Evolutionary conservation across 371 early-diverging fungal genomes (phyloP).

Genomic region (Mucor sp.): DNA sequence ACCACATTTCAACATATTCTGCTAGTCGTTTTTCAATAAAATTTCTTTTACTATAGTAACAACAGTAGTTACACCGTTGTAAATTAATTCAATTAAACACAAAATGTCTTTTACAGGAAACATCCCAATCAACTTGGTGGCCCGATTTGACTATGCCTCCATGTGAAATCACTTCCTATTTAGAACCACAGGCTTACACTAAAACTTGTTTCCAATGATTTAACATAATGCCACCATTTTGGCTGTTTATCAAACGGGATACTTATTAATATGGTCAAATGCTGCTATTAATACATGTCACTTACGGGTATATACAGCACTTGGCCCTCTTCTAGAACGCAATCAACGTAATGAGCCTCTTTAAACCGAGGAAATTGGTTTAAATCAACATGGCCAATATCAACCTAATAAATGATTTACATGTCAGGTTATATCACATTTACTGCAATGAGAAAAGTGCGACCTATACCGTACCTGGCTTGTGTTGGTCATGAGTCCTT

Average conservation of each 20-base stretch:
- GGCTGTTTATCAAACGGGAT: conserved; percentile 42
- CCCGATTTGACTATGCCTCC: conserved; percentile 5
- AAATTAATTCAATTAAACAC: conserved; percentile 6
- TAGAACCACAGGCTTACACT: conserved; percentile 91
- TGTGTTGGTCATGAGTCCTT: conserved; percentile 72
- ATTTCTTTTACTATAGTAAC: not conserved
- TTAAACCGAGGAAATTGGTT: conserved; percentile 55
- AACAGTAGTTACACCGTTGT: not conserved
- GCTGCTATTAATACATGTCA: not conserved
- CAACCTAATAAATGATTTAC: conserved; percentile 41
- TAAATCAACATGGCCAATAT: conserved; percentile 67
- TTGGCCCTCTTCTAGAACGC: conserved; percentile 78
- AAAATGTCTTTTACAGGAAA: conserved; percentile 10
- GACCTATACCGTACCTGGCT: conserved; percentile 67
- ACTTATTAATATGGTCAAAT: not conserved
- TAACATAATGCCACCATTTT: conserved; percentile 92
- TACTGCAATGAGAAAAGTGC: not conserved
- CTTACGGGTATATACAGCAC: conserved; percentile 89
- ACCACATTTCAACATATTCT: not conserved
- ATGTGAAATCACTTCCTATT: conserved; percentile 5
- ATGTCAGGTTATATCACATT: not conserved
- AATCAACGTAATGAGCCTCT: conserved; percentile 66
- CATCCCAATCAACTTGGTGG: not conserved
- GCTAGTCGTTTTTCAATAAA: not conserved
- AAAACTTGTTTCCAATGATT: conserved; percentile 75